Evolutionary conservation across 371 early-diverging fungal genomes (phyloP), one percentile per base, ranked within the genome.

Genomic region (Entomophthora muscae): DNA sequence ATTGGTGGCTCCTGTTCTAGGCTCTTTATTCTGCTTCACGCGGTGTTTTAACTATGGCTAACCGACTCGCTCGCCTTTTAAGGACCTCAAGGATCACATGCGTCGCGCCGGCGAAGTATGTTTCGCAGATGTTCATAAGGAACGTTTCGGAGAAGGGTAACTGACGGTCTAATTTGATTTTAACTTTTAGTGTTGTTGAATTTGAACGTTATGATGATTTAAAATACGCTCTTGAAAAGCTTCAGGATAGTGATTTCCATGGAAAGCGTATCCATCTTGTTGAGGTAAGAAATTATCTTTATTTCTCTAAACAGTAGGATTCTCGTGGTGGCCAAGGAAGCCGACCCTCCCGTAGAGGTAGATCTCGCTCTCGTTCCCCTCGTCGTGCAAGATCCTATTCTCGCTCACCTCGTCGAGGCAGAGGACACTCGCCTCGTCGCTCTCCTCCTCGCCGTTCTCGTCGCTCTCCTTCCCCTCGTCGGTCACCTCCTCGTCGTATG

Each of bases 11-110:
- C n/a, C n/a, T n/a, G n/a, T n/a, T n/a, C n/a, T n/a, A n/a, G n/a
- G n/a, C n/a, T n/a, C n/a, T n/a, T n/a, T n/a, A n/a, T n/a, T n/a
- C 54, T 21, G 1, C 24, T 22, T 53, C 24, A 53, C 53, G 22
- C 21, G 53, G 1, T 53, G 21, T 53, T n/a, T n/a, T n/a, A n/a
- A n/a, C n/a, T n/a, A n/a, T n/a, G n/a, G n/a, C n/a, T 3, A 56
- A 56, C n/a, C n/a, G 12, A 61, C 65, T 58, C 55, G 64, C 65
- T 63, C 51, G 63, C 42, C 52, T 65, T 66, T 75, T 70, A 74
- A 95, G 94, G 94, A 91, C 76, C 82, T 96, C 76, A 96, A 96
- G 78, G 95, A 95, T 73, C 78, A 90, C 71, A 87, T 93, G 81
- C 89, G 94, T 70, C 86, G 87, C 67, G 94, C 91, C 62, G 95